Conservation (phyloP, 495 filamentous ascomycete species). For the Geopyxis carbonaria region DNA sequence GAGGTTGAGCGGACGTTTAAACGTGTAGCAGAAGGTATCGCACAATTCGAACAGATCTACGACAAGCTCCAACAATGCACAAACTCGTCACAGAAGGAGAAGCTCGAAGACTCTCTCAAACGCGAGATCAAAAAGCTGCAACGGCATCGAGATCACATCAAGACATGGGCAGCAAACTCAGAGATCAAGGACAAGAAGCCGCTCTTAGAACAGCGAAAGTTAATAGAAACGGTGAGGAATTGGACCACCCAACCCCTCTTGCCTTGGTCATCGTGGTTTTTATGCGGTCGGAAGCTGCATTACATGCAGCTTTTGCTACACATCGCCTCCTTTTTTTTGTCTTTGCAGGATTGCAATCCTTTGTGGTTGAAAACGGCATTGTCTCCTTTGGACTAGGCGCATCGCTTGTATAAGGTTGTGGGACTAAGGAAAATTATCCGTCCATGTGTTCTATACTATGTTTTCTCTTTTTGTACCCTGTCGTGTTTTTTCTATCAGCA, state of each 20-base stretch:
- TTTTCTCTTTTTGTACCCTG: conserved; percentile 12
- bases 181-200: conserved; percentile 99
- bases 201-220: conserved; percentile 75
- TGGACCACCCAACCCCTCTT: conserved; percentile 15
- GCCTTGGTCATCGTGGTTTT: conserved; percentile 1
- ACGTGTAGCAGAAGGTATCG: conserved; percentile 82
- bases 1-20: conserved; percentile 99
- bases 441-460: conserved; percentile 7
- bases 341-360: neutral
- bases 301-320: neutral
- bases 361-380: too few relatives aligned
- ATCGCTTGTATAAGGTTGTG: too few relatives aligned
- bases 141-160: conserved; percentile 92
- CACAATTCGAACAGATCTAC: conserved; percentile 78
- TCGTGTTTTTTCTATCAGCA: conserved; percentile 23
- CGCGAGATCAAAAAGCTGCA: conserved; percentile 99
- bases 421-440: too few relatives aligned
- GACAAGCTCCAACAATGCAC: conserved; percentile 85
- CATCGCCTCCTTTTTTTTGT: neutral
- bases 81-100: conserved; percentile 92
- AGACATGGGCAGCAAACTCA: conserved; percentile 91
- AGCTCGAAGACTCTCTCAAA: conserved; percentile 91
- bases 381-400: too few relatives aligned
- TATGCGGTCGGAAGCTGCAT: conserved; percentile 5
- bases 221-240: conserved; percentile 74